phyloP scores from a whole-genome alignment of 805 yeast genomes.

The Ogataea thermomethanolica region DNA sequence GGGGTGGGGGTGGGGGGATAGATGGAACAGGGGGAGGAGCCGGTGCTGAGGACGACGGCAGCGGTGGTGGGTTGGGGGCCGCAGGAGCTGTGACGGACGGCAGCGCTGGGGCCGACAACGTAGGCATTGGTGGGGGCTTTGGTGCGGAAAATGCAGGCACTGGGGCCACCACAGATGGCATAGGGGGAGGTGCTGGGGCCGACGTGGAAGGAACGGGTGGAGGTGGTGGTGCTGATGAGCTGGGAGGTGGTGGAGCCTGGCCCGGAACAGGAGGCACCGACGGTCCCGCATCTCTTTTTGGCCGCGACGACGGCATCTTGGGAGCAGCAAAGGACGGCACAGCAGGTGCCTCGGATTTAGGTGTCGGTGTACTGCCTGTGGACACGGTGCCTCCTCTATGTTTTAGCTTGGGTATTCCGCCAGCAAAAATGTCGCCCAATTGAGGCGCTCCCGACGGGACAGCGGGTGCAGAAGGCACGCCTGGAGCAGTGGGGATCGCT shows the following conservation, averaged over 20 bases:
- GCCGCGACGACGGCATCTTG: slow-evolving; percentile 3
- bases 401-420: slow-evolving; percentile 73
- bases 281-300: slow-evolving; percentile 18
- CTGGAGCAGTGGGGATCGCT: slow-evolving; percentile 10
- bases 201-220: slow-evolving; percentile 19
- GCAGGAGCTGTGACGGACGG: slow-evolving; percentile 15
- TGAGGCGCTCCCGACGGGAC: slow-evolving; percentile 41
- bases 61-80: slow-evolving; percentile 18
- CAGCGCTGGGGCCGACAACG: slow-evolving; percentile 18
- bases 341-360: slow-evolving; percentile 13
- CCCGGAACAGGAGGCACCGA: slow-evolving; percentile 17
- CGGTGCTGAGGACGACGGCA: slow-evolving; percentile 18
- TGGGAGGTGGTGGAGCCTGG: slow-evolving; percentile 25
- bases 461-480: slow-evolving; percentile 21
- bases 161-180: slow-evolving; percentile 11
- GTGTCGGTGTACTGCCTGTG: too few relatives aligned
- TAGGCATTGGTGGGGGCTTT: slow-evolving; percentile 20
- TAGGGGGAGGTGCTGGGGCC: slow-evolving; percentile 13
- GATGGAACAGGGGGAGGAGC: slow-evolving; percentile 20
- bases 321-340: slow-evolving; percentile 23
- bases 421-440: slow-evolving; percentile 69
- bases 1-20: slow-evolving; percentile 20
- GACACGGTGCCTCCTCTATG: slow-evolving; percentile 36
- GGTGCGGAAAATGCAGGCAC: slow-evolving; percentile 22
- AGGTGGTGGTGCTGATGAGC: slow-evolving; percentile 21